Evolutionary conservation across 2,329 filamentous ascomycete genomes (phyloP).

Genomic region (Venturia pyrina): DNA sequence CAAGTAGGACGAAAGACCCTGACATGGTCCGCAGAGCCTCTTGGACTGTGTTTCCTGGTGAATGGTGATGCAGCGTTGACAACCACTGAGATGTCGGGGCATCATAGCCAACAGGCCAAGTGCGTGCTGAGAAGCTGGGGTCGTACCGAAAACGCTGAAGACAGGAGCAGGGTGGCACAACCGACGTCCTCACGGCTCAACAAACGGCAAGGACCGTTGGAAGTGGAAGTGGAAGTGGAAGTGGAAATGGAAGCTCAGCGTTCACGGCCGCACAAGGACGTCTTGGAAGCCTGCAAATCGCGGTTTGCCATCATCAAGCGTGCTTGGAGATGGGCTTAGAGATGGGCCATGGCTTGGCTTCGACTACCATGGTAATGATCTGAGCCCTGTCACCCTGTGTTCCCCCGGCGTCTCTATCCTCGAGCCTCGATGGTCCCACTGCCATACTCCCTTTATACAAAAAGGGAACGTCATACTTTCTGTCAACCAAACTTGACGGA

Average conservation of each 20-base stretch:
- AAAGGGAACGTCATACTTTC: not conserved
- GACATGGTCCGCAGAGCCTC: slow-evolving; percentile 1
- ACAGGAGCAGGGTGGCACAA: too few relatives aligned
- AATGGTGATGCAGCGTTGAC: not conserved
- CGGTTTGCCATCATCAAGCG: not conserved
- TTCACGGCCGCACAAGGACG: not conserved
- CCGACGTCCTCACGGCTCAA: not conserved
- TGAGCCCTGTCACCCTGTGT: not conserved
- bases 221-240: too few relatives aligned
- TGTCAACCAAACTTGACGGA: not conserved
- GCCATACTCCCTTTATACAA: not conserved
- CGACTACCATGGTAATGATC: not conserved
- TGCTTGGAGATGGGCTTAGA: not conserved
- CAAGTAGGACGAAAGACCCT: not conserved
- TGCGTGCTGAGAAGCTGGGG: not conserved
- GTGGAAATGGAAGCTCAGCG: not conserved
- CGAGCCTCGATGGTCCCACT: not conserved
- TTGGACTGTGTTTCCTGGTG: not conserved
- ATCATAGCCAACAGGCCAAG: not conserved
- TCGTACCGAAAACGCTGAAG: not conserved
- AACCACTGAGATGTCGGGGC: not conserved
- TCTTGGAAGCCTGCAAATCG: not conserved
- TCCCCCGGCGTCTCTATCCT: not conserved
- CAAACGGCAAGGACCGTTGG: not conserved
- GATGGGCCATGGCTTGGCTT: not conserved